Conservation (phyloP, 768 basidiomycete species). For the Lyophyllum atratum region DNA sequence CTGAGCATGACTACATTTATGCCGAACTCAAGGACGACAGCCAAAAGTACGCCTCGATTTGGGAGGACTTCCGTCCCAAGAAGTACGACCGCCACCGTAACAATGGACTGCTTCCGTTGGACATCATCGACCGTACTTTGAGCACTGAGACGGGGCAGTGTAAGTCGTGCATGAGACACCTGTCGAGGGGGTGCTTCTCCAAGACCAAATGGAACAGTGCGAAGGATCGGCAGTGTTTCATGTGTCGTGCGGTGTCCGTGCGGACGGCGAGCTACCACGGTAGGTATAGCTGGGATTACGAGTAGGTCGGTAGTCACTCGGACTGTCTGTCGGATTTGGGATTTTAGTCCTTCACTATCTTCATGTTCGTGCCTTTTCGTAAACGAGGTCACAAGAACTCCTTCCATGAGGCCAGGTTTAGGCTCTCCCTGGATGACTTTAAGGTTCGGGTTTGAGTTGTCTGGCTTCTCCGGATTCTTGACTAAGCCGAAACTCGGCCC, state of each 20-base stretch:
- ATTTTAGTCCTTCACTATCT: no score
- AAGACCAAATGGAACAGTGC: background rate
- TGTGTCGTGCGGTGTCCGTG: background rate
- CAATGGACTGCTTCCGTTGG: conserved; percentile 1
- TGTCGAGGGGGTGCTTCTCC: background rate
- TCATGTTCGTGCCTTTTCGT: no score
- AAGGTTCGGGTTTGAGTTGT: no score
- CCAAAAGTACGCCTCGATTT: conserved; percentile 6
- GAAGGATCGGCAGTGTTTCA: background rate
- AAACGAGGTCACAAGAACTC: no score
- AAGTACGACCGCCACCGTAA: background rate
- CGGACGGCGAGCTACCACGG: no score
- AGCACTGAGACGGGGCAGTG: background rate
- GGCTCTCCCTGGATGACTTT: no score
- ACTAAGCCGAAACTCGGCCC: no score
- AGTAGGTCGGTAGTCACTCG: no score
- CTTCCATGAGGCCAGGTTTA: no score
- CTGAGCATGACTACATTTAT: background rate
- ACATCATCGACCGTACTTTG: conserved; percentile 1
- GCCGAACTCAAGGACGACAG: background rate
- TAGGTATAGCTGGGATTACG: no score
- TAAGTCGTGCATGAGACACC: background rate
- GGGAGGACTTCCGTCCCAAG: background rate
- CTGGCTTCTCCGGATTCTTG: no score
- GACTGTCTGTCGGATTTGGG: no score